A percentile compares a stretch with the other conserved stretches of the same genome.
Evolutionary conservation across 768 basidiomycete species (phyloP).

Genomic region (Hericium erinaceus): DNA sequence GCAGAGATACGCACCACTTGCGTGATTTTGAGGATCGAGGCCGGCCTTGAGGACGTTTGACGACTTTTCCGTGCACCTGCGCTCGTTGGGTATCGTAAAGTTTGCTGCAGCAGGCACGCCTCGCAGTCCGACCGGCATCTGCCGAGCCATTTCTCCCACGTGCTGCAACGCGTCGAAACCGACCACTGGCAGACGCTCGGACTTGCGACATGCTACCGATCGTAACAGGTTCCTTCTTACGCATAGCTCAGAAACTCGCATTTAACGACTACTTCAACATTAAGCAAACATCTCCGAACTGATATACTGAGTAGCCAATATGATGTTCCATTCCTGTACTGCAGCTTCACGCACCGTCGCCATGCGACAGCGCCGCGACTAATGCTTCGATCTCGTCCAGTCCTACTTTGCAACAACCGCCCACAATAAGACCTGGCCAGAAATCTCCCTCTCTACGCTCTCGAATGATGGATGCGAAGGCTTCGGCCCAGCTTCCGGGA

Average conservation of each 20-base stretch:
- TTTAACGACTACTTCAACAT: too few species aligned
- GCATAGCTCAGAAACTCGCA: too few species aligned
- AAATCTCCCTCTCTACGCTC: slow-evolving; percentile 13
- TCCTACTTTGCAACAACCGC: slow-evolving; percentile 62
- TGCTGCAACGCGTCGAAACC: background rate
- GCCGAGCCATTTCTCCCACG: background rate
- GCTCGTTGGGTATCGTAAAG: slow-evolving; percentile 7
- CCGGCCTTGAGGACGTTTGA: slow-evolving; percentile 31
- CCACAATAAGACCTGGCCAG: slow-evolving; percentile 49
- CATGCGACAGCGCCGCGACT: background rate
- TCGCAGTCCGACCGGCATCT: slow-evolving; percentile 4
- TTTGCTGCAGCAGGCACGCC: slow-evolving; percentile 1
- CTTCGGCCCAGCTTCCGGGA: slow-evolving; percentile 26
- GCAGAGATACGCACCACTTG: slow-evolving; percentile 30
- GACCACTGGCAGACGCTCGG: background rate
- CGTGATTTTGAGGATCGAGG: slow-evolving; percentile 28
- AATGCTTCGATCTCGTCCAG: slow-evolving; percentile 38
- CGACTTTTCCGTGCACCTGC: slow-evolving; percentile 9
- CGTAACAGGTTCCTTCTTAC: too few species aligned
- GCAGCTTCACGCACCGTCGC: background rate
- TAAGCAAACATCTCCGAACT: too few species aligned
- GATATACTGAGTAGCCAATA: too few species aligned
- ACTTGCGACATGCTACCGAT: too few species aligned
- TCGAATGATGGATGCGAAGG: slow-evolving; percentile 20
- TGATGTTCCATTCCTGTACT: too few species aligned